phyloP scores from a whole-genome alignment of 2,329 filamentous ascomycete species.

The Ophiostoma ulmi region DNA sequence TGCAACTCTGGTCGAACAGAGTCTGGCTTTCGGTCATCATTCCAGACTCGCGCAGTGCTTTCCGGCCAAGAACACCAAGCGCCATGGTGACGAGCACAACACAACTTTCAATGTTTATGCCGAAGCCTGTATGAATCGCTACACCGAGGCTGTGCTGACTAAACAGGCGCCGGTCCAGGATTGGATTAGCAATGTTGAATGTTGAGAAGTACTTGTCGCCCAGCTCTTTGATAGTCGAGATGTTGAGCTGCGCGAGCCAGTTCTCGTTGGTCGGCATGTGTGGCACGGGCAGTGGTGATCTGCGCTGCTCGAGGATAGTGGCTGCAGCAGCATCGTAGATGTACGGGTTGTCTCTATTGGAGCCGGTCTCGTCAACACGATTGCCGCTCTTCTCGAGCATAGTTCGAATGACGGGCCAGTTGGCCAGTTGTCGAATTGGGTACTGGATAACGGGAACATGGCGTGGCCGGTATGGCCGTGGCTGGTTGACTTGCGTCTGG shows the following conservation, averaged over 20 bases:
- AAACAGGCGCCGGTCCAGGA: slow-evolving; percentile 49
- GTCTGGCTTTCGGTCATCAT: slow-evolving; percentile 33
- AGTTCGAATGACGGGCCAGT: slow-evolving; percentile 26
- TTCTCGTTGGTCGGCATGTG: slow-evolving; percentile 36
- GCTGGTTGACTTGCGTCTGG: slow-evolving; percentile 14
- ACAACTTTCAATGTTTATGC: slow-evolving; percentile 48
- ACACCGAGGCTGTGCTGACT: slow-evolving; percentile 45
- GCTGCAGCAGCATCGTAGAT: slow-evolving; percentile 29
- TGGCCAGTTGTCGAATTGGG: slow-evolving; percentile 26
- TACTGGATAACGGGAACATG: slow-evolving; percentile 28
- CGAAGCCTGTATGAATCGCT: slow-evolving; percentile 47
- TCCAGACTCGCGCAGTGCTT: slow-evolving; percentile 45
- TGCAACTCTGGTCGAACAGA: neutral
- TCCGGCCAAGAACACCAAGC: slow-evolving; percentile 46
- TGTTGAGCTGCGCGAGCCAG: slow-evolving; percentile 45
- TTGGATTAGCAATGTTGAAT: slow-evolving; percentile 49
- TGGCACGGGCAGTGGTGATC: slow-evolving; percentile 38
- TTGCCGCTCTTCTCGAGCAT: slow-evolving; percentile 19
- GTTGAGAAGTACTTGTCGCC: slow-evolving; percentile 51
- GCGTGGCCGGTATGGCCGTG: neutral
- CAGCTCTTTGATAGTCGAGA: slow-evolving; percentile 47
- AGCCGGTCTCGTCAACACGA: neutral
- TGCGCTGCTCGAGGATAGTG: slow-evolving; percentile 44
- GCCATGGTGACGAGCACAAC: slow-evolving; percentile 48
- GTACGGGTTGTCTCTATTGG: slow-evolving; percentile 13